Base-by-base conservation (phyloP, 805 yeast species). In the Candida argentea region DNA sequence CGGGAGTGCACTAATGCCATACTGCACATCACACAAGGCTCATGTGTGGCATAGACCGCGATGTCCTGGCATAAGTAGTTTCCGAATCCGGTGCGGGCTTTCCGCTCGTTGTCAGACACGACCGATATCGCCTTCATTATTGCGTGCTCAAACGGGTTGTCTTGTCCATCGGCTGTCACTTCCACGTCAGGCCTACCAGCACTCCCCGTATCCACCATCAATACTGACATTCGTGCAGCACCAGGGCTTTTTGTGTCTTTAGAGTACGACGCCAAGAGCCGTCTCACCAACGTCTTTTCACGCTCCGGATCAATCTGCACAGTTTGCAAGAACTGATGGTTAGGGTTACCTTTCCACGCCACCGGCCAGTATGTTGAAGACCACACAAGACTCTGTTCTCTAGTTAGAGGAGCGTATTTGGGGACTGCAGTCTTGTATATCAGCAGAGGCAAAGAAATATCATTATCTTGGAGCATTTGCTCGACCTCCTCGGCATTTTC, bases 1-100 rank as follows among this genome's bases (percentile, higher is more conserved):
- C 98, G 62, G 1, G 97, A 89, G 48, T 91, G 98, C 7, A 87
- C 76, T 22, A 91, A 60, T 0, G 97, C 97, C 98, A 91, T 91
- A 5, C 83, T 58, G 46, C 98, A 91, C 96, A 89, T 91, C 0
- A 84, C 71, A 44, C 98, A 91, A 0, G 98, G 98, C 50, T 91
- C 98, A 48, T 86, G 94, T 0, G 95, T 80, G 1, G 93, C 81
- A 46, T 81, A 85, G 0, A 91, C 85, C 35, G 82, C 76, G 38
- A 74, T 66, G 30, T 76, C 70, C 20, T 78, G 68, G 46, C 97
- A 87, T 3, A 91, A 62, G 45, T 91, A 91, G 17, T 50, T 45
- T 9, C 28, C 43, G 2, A 16, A 2, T 14, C 20, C 11, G 9
- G 25, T 26, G 18, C 32, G 24, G 38, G 31, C 24, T 79, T 54